Conservation (phyloP, 225 moss, liverwort and hornwort species). For the Climacium dendroides region DNA sequence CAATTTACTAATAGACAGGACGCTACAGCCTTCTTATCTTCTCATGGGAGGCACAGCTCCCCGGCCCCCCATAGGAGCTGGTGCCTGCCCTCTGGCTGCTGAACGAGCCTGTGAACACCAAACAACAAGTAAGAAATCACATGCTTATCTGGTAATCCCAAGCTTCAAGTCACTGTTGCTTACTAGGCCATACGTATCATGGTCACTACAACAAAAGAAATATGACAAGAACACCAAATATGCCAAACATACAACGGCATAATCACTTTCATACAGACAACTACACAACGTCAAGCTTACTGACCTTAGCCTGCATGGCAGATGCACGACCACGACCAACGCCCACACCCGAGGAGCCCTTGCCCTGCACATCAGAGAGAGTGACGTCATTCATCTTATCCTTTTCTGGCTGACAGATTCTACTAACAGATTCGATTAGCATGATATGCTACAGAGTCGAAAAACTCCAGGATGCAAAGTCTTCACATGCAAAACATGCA, state of each 20-base stretch:
- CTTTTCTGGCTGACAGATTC: neutral
- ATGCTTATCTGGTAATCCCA: neutral
- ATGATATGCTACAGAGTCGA: neutral
- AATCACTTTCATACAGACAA: neutral
- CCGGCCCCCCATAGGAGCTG: constrained; percentile 41
- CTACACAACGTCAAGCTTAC: neutral
- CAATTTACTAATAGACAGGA: neutral
- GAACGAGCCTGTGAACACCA: constrained; percentile 37
- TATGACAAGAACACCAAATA: neutral
- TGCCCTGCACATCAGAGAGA: constrained; percentile 24
- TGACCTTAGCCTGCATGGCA: constrained; percentile 25
- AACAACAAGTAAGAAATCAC: neutral
- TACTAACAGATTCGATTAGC: neutral
- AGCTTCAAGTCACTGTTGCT: neutral
- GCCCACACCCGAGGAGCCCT: constrained; percentile 46
- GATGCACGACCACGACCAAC: constrained; percentile 38
- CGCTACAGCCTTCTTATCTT: constrained; percentile 10
- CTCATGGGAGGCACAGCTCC: constrained; percentile 47
- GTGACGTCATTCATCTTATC: neutral
- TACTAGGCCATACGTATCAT: neutral
- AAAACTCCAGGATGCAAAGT: neutral
- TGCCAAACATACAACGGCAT: neutral
- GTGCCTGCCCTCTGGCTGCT: constrained; percentile 50
- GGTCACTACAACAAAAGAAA: neutral
- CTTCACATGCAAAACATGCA: neutral